Percentiles rank a stretch among this genome's conserved stretches.
Conservation (phyloP, 2,329 filamentous ascomycete species). For the Tolypocladium pustulatum region DNA sequence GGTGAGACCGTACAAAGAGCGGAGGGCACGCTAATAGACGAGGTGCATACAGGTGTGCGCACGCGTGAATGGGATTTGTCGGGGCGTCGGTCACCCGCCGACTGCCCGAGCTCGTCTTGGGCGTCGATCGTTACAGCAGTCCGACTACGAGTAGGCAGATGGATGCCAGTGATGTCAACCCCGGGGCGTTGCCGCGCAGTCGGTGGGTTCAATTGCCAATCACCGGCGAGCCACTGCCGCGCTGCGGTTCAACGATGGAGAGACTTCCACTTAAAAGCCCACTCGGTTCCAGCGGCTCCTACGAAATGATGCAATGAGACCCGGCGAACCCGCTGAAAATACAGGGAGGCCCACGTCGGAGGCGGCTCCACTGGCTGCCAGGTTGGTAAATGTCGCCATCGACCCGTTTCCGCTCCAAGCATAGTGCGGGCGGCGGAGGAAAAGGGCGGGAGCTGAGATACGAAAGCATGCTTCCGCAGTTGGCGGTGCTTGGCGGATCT, state of each 20-base stretch:
- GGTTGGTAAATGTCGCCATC: neutral
- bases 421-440: neutral
- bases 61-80: neutral
- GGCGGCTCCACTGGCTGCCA: neutral
- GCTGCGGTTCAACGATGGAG: neutral
- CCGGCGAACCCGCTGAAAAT: neutral
- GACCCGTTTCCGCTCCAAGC: neutral
- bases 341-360: neutral
- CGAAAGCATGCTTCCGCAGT: neutral
- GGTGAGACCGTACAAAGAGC: neutral
- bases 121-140: too few relatives aligned
- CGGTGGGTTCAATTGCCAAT: neutral
- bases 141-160: too few relatives aligned
- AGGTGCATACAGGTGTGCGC: neutral
- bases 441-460: neutral
- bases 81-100: neutral
- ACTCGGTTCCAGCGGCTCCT: neutral
- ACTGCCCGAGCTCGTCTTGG: neutral
- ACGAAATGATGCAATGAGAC: neutral
- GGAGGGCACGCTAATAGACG: neutral
- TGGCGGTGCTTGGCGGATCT: neutral
- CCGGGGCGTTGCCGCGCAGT: neutral
- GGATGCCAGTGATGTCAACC: neutral
- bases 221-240: neutral
- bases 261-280: neutral